A percentile compares a stretch with the other conserved stretches of the same genome.
These are phyloP conservation scores for Globisporangium paroecandrum DNA, from an alignment of 352 stramenopile genomes.

Conservation along the genomic window DNA sequence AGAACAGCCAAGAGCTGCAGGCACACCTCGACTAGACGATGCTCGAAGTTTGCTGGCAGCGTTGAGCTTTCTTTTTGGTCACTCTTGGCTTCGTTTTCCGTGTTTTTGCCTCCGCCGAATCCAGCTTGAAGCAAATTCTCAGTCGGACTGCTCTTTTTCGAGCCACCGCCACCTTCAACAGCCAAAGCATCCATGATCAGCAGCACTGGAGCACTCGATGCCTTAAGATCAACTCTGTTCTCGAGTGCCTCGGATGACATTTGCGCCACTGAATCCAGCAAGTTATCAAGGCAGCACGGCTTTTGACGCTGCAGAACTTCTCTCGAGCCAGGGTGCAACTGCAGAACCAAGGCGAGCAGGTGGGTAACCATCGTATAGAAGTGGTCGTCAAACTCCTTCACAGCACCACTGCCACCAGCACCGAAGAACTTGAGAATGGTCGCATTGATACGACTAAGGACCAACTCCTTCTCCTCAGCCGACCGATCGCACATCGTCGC, in stretches of 20 bases:
- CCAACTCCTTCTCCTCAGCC: constrained; percentile 49
- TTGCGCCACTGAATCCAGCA: constrained; percentile 38
- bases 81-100: constrained; percentile 16
- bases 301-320: constrained; percentile 34
- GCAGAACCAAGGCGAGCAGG: constrained; percentile 68
- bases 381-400: constrained; percentile 14
- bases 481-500: constrained; percentile 51
- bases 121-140: constrained; percentile 16
- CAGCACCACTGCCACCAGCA: constrained; percentile 20
- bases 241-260: constrained; percentile 1
- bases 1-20: constrained; percentile 24
- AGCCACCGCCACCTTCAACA: neutral
- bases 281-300: constrained; percentile 44
- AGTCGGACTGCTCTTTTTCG: neutral
- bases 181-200: constrained; percentile 66
- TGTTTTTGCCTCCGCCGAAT: neutral
- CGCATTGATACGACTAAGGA: constrained; percentile 49
- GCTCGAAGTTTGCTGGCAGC: constrained; percentile 25
- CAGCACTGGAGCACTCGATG: constrained; percentile 55
- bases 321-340: constrained; percentile 44
- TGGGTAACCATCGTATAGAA: constrained; percentile 57
- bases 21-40: constrained; percentile 36
- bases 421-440: constrained; percentile 43
- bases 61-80: constrained; percentile 16
- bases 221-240: constrained; percentile 14